Evolutionary conservation across 2,329 filamentous ascomycete genomes (phyloP), one percentile per base, ranked within the genome.

Genomic region (Aquanectria penicillioides): DNA sequence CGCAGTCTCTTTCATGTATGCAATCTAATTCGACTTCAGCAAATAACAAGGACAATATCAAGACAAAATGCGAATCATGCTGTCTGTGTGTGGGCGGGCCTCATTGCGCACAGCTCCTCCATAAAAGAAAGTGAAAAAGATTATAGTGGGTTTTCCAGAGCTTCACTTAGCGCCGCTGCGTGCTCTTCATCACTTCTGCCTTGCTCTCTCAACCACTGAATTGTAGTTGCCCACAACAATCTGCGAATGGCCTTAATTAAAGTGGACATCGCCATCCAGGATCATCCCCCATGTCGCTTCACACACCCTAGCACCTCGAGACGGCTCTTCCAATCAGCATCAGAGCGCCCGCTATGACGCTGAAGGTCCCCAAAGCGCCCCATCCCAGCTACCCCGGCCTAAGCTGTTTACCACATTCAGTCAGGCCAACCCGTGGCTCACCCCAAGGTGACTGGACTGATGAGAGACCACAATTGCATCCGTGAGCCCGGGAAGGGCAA

Each of bases 361-460:
- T 28, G 33, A 43, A 22, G 33, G 22, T 9, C n/a, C 26, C 51
- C 51, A 43, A 22, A 33, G 22, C 9, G 11, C 26, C 51, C 51
- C 36, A 26, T 38, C 31, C 51, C 48, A 57, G 61, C 40, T 57
- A 36, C 41, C 46, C 59, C 53, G 37, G 48, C 48, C 49, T 31
- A 62, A 64, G 56, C 58, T 64, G 33, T 52, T 66, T 64, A 20
- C 65, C 65, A 37, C 37, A 62, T 54, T 61, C 66, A 65, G 57
- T 62, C 62, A 58, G 38, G 25, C 33, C 50, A 18, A 58, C 25
- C 55, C 47, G 34, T 58, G 49, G 58, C 57, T 55, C 60, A 37
- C 12, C 25, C n/a, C 25, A 18, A 29, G 49, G 37, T 49, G 55
- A 48, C 36, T 54, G 23, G 17, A 53, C 34, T 53, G 34, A n/a